Evolutionary conservation across 225 moss, liverwort and hornwort genomes (phyloP), one percentile per base, ranked within the genome.

Genomic region (Physcomitrellopsis africana): DNA sequence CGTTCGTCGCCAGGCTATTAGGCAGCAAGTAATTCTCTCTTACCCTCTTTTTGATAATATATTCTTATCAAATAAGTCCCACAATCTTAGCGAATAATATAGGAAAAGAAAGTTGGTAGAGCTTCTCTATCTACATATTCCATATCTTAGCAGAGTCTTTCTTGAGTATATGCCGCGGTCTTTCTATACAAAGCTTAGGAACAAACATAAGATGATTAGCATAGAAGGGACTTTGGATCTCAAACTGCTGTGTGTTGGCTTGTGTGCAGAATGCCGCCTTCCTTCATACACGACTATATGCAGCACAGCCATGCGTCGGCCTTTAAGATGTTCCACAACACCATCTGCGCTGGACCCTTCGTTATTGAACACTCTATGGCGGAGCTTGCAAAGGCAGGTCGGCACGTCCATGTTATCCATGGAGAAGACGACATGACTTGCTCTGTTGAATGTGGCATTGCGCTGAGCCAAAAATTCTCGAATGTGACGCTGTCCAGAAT

Each of bases 301-400:
- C 85, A 86, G 48, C 94, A 94, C 59, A 92, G 85, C 37, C 90
- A 92, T 41, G 51, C 65, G 22, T 87, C 94, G 22, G 94, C 90
- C 58, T 94, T 92, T 87, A 92, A 89, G 52, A 79, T 80, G 70
- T 91, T 89, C 42, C 92, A 92, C 79, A 92, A 92, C 70, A 92
- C 92, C 7, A 83, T 91, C 27, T 94, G 92, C 66, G 76, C 67
- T 0, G 90, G 92, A 5, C 83, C 81, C 19, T 72, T 87, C 5
- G 81, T 81, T 29, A 76, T 80, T 1, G 90, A 94, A 60, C 69
- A 75, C 52, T 70, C 79, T 0, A 65, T 88, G 86, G 16, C 62
- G 24, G 55, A 79, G 63, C 89, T 89, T 17, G 54, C 76, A 8
- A 51, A 60, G 47, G 80, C 80, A 22, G 85, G 82, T 15, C 81